A percentile compares a stretch with the other conserved stretches of the same genome.
Evolutionary conservation across 768 basidiomycete genomes (phyloP).

Genomic region (Pleurotus djamor): DNA sequence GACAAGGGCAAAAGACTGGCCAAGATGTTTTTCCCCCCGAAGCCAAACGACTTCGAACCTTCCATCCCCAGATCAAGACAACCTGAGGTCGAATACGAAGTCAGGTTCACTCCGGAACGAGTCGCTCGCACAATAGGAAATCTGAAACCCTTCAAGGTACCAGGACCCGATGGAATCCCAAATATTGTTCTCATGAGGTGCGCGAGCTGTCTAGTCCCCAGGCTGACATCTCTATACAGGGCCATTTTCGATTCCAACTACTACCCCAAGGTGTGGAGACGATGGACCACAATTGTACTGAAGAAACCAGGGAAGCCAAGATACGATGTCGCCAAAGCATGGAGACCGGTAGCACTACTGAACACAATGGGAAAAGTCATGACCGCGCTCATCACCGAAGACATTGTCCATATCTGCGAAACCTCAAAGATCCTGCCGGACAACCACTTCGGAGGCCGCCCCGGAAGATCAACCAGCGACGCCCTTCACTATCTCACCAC

Average conservation of each 20-base stretch:
- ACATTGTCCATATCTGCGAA: constrained; percentile 15
- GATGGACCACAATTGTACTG: constrained; percentile 22
- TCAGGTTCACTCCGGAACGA: not conserved
- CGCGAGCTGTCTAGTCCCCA: constrained; percentile 3
- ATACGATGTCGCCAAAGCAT: constrained; percentile 29
- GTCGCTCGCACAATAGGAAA: constrained; percentile 9
- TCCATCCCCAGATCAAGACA: not conserved
- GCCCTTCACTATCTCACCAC: constrained; percentile 19
- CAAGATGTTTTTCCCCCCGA: too few relatives aligned
- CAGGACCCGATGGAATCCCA: constrained; percentile 16
- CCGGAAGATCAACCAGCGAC: constrained; percentile 24
- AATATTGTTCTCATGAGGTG: constrained; percentile 19
- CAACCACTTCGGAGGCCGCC: constrained; percentile 25
- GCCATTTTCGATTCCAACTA: constrained; percentile 22
- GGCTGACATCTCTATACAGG: constrained; percentile 16
- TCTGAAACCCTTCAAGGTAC: constrained; percentile 23
- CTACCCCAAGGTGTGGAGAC: constrained; percentile 26
- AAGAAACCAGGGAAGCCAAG: constrained; percentile 32
- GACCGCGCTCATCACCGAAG: constrained; percentile 8
- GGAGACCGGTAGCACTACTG: constrained; percentile 27
- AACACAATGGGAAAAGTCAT: constrained; percentile 10
- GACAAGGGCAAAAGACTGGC: too few relatives aligned
- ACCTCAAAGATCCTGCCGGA: constrained; percentile 15
- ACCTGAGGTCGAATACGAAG: not conserved
- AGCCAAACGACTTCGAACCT: not conserved